Evolutionary conservation across 2,329 filamentous ascomycete species (phyloP).

Genomic region (Pezizomycotina sp.): DNA sequence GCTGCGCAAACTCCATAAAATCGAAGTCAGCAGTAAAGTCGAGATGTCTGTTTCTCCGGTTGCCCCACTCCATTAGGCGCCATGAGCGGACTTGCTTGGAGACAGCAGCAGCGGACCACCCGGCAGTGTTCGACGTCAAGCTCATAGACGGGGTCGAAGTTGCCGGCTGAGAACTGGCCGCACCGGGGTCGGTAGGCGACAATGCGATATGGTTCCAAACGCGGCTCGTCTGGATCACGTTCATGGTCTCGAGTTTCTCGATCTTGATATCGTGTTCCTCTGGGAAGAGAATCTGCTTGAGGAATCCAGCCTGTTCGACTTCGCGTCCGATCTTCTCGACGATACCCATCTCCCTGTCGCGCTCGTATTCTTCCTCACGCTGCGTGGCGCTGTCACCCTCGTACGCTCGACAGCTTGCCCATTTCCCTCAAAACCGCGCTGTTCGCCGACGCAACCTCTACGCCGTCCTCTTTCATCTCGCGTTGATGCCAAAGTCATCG

Average conservation of each 20-base stretch:
- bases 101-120: constrained; percentile 84
- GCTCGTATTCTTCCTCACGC: constrained; percentile 57
- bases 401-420: constrained; percentile 63
- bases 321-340: constrained; percentile 77
- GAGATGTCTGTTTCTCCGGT: constrained; percentile 72
- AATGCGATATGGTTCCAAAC: constrained; percentile 89
- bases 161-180: constrained; percentile 38
- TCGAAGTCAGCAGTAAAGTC: constrained; percentile 98
- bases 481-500: constrained; percentile 79
- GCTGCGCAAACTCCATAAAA: constrained; percentile 70
- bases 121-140: constrained; percentile 41
- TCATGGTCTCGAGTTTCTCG: constrained; percentile 55
- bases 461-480: constrained; percentile 95
- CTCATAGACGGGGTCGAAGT: constrained; percentile 55
- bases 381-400: constrained; percentile 48
- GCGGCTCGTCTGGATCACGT: constrained; percentile 63
- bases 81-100: constrained; percentile 86
- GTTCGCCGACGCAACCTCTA: constrained; percentile 56
- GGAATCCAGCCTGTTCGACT: constrained; percentile 63
- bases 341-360: constrained; percentile 66
- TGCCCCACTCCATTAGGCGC: constrained; percentile 92
- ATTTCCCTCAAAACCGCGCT: constrained; percentile 76
- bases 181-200: constrained; percentile 81
- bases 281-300: constrained; percentile 69
- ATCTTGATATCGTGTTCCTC: constrained; percentile 47